These are phyloP conservation scores for Fusarium ambrosium DNA, from an alignment of 2,329 filamentous ascomycete species.

Conservation along the genomic window DNA sequence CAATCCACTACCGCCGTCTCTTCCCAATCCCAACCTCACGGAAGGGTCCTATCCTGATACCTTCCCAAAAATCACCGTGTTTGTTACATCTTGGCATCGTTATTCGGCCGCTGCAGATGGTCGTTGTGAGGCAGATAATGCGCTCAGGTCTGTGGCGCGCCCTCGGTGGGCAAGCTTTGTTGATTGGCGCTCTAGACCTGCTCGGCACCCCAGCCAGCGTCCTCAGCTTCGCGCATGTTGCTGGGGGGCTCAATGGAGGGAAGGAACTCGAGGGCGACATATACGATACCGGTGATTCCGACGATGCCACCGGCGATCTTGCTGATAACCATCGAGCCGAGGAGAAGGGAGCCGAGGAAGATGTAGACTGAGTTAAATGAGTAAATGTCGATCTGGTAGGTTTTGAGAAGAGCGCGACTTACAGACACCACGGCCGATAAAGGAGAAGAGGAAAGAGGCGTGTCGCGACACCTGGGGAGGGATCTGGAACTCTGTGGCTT, in stretches of 20 bases:
- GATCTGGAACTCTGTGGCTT: constrained; percentile 84
- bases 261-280: constrained; percentile 81
- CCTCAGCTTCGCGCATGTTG: constrained; percentile 84
- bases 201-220: constrained; percentile 80
- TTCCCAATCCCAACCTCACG: constrained; percentile 12
- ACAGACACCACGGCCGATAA: constrained; percentile 95
- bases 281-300: constrained; percentile 82
- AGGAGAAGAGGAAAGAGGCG: constrained; percentile 97
- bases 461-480: constrained; percentile 93
- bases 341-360: constrained; percentile 89
- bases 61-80: constrained; percentile 26
- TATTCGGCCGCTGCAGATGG: constrained; percentile 18
- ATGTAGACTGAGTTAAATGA: constrained; percentile 80
- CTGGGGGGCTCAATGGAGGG: constrained; percentile 83
- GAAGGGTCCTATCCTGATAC: constrained; percentile 9
- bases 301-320: constrained; percentile 84
- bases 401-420: constrained; percentile 58
- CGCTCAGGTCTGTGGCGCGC: constrained; percentile 19
- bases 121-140: constrained; percentile 17
- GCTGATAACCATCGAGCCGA: constrained; percentile 75
- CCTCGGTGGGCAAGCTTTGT: not conserved
- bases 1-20: constrained; percentile 20
- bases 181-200: constrained; percentile 69
- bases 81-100: constrained; percentile 22
- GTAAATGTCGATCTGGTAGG: not conserved